Conservation (phyloP, 2,329 filamentous ascomycete species). For the Sporothrix schenckii region DNA sequence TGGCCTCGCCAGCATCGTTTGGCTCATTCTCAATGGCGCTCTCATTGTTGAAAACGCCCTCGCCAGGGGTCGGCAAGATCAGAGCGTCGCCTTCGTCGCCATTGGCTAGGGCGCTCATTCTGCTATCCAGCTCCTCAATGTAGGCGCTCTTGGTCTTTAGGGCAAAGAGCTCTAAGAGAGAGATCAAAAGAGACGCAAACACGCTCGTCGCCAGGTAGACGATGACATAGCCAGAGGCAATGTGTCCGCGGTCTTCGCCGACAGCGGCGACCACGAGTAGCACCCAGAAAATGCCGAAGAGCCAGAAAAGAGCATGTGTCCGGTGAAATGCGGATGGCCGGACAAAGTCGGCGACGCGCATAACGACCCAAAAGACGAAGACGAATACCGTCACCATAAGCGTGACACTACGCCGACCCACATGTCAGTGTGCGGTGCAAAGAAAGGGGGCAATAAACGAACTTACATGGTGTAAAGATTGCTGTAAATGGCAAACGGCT, state of each 20-base stretch:
- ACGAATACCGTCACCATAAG: constrained; percentile 85
- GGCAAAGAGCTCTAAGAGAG: constrained; percentile 77
- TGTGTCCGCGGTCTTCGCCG: constrained; percentile 71
- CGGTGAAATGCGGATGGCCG: constrained; percentile 86
- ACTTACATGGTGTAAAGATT: constrained; percentile 75
- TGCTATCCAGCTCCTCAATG: constrained; percentile 56
- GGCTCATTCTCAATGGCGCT: constrained; percentile 39
- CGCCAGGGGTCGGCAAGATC: constrained; percentile 48
- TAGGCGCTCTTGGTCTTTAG: constrained; percentile 73
- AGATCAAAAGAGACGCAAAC: constrained; percentile 73
- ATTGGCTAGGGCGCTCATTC: neutral
- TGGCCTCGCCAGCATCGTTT: constrained; percentile 38
- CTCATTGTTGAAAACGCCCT: constrained; percentile 37
- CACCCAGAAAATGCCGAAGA: constrained; percentile 75
- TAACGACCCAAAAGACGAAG: constrained; percentile 78
- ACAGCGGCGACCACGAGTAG: constrained; percentile 73
- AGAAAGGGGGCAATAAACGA: neutral
- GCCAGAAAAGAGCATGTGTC: constrained; percentile 79
- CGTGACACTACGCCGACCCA: constrained; percentile 59
- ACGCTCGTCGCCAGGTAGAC: constrained; percentile 77
- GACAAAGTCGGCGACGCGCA: constrained; percentile 74
- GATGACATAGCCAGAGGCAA: constrained; percentile 77
- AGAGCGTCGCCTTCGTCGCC: constrained; percentile 44
- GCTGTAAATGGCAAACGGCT: constrained; percentile 89
- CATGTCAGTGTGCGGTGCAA: neutral